A percentile compares a stretch with the other conserved stretches of the same genome.
Evolutionary conservation across 495 filamentous ascomycete genomes (phyloP).

Genomic region (Podospora conica): DNA sequence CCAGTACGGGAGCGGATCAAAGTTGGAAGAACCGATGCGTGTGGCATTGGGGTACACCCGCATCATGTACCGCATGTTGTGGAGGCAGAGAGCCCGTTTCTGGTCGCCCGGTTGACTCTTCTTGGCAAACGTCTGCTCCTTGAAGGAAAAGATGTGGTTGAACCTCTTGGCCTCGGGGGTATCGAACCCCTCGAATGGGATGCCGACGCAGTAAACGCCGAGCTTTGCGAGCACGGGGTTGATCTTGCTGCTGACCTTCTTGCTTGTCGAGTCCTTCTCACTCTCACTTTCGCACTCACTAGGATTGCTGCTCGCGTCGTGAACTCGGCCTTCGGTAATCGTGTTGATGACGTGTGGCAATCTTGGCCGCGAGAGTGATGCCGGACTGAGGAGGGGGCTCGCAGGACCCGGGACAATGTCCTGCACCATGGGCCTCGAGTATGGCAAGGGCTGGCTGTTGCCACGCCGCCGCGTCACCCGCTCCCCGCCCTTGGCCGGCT

Average conservation of each 20-base stretch:
- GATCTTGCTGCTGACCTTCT: slow-evolving; percentile 76
- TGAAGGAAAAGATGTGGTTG: slow-evolving; percentile 93
- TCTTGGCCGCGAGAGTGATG: slow-evolving; percentile 31
- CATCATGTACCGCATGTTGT: slow-evolving; percentile 89
- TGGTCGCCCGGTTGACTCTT: slow-evolving; percentile 64
- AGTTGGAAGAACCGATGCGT: slow-evolving; percentile 81
- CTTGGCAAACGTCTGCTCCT: slow-evolving; percentile 74
- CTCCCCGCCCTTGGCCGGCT: slow-evolving; percentile 31
- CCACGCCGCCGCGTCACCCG: slow-evolving; percentile 55
- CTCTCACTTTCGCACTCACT: slow-evolving; percentile 54
- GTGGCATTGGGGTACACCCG: slow-evolving; percentile 82
- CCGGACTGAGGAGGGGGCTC: slow-evolving; percentile 47
- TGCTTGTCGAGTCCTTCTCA: slow-evolving; percentile 46
- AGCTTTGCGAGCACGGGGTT: slow-evolving; percentile 74
- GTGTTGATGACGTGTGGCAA: slow-evolving; percentile 38
- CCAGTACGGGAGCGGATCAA: slow-evolving; percentile 89
- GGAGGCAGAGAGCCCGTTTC: slow-evolving; percentile 69
- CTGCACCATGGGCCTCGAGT: slow-evolving; percentile 48
- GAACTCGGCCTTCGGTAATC: slow-evolving; percentile 46
- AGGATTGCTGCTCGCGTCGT: slow-evolving; percentile 47
- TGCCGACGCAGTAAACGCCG: slow-evolving; percentile 81
- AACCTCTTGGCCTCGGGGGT: slow-evolving; percentile 68
- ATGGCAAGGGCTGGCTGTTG: slow-evolving; percentile 75
- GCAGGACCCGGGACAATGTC: slow-evolving; percentile 52
- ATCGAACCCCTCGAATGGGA: slow-evolving; percentile 74